Conservation (phyloP, 1,284 basidiomycete species). For the Butyriboletus regius region DNA sequence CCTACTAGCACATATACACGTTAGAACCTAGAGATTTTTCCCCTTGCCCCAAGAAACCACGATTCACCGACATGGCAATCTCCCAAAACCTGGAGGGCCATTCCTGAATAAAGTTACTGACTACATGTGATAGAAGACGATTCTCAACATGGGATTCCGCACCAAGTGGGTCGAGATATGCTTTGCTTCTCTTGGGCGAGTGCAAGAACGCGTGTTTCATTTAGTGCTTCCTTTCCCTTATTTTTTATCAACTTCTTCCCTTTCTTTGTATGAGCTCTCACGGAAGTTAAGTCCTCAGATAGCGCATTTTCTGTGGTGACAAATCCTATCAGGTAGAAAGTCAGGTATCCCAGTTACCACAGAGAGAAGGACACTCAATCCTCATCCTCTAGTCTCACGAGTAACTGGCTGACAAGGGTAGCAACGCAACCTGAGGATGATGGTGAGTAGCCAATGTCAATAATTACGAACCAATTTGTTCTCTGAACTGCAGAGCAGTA, state of each 20-base stretch:
- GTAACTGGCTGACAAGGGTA: constrained; percentile 51
- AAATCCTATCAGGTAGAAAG: constrained; percentile 43
- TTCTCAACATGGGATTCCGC: constrained; percentile 54
- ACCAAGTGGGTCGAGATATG: constrained; percentile 62
- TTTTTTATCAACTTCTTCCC: constrained; percentile 39
- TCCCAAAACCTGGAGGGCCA: too few relatives aligned
- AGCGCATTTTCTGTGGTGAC: constrained; percentile 47
- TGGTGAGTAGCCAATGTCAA: constrained; percentile 5
- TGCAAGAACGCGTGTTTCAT: constrained; percentile 54
- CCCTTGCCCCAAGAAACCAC: too few relatives aligned
- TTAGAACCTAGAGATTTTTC: too few relatives aligned
- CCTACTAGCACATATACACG: too few relatives aligned
- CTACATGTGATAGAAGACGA: constrained; percentile 50
- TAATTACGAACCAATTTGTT: constrained; percentile 46
- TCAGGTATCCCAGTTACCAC: constrained; percentile 6
- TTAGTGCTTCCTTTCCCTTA: constrained; percentile 44
- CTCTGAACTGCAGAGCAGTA: constrained; percentile 49
- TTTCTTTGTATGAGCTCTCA: constrained; percentile 36
- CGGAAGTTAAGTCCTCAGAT: constrained; percentile 47
- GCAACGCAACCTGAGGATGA: constrained; percentile 46
- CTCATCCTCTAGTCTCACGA: constrained; percentile 63
- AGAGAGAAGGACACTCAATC: constrained; percentile 36
- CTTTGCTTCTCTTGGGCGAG: constrained; percentile 37
- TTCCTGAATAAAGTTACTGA: constrained; percentile 31
- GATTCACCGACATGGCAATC: too few relatives aligned